These are phyloP conservation scores for Pseudonitzschia delicatissima DNA, from an alignment of 108 stramenopile species.

Conservation along the genomic window DNA sequence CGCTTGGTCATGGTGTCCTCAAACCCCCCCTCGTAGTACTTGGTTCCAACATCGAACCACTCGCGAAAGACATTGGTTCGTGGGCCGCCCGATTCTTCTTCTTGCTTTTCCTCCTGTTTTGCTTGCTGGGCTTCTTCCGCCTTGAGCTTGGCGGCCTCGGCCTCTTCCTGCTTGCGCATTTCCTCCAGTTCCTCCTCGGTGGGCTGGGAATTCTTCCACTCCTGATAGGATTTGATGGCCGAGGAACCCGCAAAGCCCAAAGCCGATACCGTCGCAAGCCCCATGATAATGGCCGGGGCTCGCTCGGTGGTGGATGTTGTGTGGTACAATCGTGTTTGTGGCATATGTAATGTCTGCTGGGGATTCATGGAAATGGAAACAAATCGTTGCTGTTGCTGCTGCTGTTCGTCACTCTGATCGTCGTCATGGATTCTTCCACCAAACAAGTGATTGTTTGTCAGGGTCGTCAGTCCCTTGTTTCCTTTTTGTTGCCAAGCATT, in stretches of 20 bases:
- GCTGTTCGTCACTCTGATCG: no score
- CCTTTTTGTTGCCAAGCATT: no score
- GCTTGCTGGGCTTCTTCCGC: conserved; percentile 21
- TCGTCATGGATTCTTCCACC: no score
- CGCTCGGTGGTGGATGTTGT: conserved; percentile 24
- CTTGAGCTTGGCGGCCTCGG: conserved; percentile 15
- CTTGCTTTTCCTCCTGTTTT: conserved; percentile 11
- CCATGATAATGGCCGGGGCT: conserved; percentile 55
- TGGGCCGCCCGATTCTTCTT: conserved; percentile 10
- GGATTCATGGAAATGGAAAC: no score
- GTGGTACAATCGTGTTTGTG: no score
- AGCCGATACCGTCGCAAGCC: conserved; percentile 72
- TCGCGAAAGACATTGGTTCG: conserved; percentile 79
- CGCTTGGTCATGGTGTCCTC: conserved; percentile 96
- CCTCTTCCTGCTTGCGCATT: conserved; percentile 29
- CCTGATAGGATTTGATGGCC: conserved; percentile 65
- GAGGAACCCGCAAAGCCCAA: conserved; percentile 71
- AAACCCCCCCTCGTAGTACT: conserved; percentile 98
- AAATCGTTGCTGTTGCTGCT: no score
- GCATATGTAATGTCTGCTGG: no score
- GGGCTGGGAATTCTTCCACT: conserved; percentile 50
- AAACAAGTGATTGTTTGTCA: no score
- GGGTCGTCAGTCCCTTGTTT: no score
- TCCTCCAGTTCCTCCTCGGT: conserved; percentile 33
- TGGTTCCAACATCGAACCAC: conserved; percentile 80